phyloP scores from a whole-genome alignment of 129 eudicot genomes.

The Lonicera japonica region DNA sequence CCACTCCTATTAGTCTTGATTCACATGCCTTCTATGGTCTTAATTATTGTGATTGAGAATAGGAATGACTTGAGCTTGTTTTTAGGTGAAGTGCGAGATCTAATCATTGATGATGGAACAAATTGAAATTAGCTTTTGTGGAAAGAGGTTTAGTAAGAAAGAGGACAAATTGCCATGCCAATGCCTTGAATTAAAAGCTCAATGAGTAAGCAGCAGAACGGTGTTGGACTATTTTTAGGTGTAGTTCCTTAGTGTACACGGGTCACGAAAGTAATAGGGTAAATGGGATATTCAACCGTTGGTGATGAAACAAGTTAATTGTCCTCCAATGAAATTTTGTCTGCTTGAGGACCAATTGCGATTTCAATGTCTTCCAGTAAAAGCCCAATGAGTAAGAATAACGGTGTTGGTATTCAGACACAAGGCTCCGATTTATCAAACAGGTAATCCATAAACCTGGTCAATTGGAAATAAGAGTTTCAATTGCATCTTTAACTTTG shows the following conservation, averaged over 20 bases:
- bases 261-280: no score
- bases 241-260: no score
- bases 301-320: no score
- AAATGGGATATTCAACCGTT: no score
- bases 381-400: conserved; percentile 37
- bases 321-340: conserved; percentile 31
- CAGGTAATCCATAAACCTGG: conserved; percentile 38
- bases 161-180: not conserved
- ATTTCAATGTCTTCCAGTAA: conserved; percentile 49
- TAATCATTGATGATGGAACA: conserved; percentile 26
- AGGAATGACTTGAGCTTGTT: conserved; percentile 21
- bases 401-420: conserved; percentile 30
- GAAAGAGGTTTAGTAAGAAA: no score
- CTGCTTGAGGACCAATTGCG: conserved; percentile 29
- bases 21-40: no score
- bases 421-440: conserved; percentile 40
- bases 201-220: no score
- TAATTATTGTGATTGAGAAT: conserved; percentile 10
- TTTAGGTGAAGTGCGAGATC: conserved; percentile 34
- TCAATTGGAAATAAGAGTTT: not conserved
- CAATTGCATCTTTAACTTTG: no score
- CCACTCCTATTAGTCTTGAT: no score
- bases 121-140: conserved; percentile 3
- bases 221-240: no score
- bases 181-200: no score